Evolutionary conservation across 257 asterid species (phyloP), one percentile per base, ranked within the genome.

Genomic region (Nicotiana tabacum): DNA sequence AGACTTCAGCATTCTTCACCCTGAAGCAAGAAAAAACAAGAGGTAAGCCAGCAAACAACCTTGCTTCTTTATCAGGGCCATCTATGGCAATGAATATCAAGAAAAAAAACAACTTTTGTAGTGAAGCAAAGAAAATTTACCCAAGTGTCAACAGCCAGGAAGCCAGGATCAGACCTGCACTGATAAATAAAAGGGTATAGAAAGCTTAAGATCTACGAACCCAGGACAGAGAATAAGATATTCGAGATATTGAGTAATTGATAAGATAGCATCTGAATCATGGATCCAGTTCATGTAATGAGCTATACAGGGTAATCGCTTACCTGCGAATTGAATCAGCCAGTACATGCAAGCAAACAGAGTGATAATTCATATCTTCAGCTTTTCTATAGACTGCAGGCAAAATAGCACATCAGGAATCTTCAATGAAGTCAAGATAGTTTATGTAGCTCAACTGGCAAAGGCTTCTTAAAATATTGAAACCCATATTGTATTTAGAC

Each of bases 271-370:
- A 77, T 84, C 83, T 80, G 16, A 48, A 74, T 16, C 80, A 27
- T 46, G 80, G 64, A 51, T 29, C 80, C 43, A 74, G 37, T 74
- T 24, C 24, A 74, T 48, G 62, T 81, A 66, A 81, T 15, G 17
- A 66, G 56, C 67, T 32, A 18, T 35, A 16, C 17, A 66, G 60
- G 32, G 62, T 30, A 66, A 81, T 81, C 83, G 53, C 86, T 60
- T 90, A 92, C 98, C 98, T 96, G 80, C 99, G 96, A 70, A 96
- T 90, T 79, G 99, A 96, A 90, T 96, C 99, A 80, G 99, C 97
- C 46, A 96, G 87, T 66, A 96, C 99, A 85, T 96, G 99, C 86
- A 96, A 85, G 87, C 97, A 96, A 76, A 96, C 95, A 32, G 99
- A 90, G 86, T 96, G 99, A 85, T 94, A 86, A 86, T 96, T 96